A percentile compares a stretch with the other conserved stretches of the same genome.
Evolutionary conservation across 805 yeast genomes (phyloP).

Genomic region (Spathaspora passalidarum): DNA sequence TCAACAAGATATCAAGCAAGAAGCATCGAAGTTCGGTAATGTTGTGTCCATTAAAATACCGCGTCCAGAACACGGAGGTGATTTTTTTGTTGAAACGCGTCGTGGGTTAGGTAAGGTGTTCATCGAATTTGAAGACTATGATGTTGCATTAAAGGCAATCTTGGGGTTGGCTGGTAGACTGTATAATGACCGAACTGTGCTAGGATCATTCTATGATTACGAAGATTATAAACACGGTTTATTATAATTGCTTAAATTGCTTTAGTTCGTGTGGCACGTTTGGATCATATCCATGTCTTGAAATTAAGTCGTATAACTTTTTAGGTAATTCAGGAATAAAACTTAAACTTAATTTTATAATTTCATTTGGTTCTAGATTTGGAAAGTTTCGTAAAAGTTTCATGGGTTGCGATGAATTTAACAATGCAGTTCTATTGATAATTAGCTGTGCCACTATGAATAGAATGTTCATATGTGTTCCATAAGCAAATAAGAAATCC

Average conservation of each 20-base stretch:
- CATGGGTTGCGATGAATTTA: constrained; percentile 70
- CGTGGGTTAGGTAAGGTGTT: constrained; percentile 72
- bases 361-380: constrained; percentile 62
- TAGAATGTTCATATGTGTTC: constrained; percentile 81
- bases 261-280: constrained; percentile 35
- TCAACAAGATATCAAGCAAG: constrained; percentile 47
- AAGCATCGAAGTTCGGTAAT: constrained; percentile 50
- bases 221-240: constrained; percentile 50
- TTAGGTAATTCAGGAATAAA: constrained; percentile 74
- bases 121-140: constrained; percentile 56
- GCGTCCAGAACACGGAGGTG: constrained; percentile 26
- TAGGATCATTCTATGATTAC: constrained; percentile 62
- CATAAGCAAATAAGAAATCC: constrained; percentile 91
- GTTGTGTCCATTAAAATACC: constrained; percentile 60
- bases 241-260: constrained; percentile 15
- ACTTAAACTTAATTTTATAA: constrained; percentile 75
- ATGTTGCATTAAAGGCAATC: constrained; percentile 53
- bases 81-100: constrained; percentile 32
- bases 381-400: constrained; percentile 71
- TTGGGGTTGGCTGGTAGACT: constrained; percentile 60
- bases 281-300: constrained; percentile 60
- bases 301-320: constrained; percentile 57
- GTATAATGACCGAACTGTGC: constrained; percentile 65
- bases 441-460: constrained; percentile 82
- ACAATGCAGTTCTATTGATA: constrained; percentile 59